phyloP scores from a whole-genome alignment of 1,139 yeast genomes.

The Candida sp. region DNA sequence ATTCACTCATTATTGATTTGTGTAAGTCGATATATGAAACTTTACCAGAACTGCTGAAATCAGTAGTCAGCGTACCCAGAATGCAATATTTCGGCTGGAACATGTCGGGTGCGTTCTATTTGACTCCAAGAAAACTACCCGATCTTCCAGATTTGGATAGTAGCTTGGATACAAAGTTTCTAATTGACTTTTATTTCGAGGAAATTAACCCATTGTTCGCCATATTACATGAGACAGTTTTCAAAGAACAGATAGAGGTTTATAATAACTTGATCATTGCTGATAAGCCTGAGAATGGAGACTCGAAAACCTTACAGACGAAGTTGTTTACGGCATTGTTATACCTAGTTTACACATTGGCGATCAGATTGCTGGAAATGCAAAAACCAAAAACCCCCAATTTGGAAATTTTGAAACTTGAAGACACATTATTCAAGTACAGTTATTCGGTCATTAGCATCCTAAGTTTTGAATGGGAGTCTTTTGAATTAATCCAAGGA shows the following conservation, averaged over 20 bases:
- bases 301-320: slow-evolving; percentile 27
- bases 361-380: slow-evolving; percentile 53
- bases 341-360: slow-evolving; percentile 47
- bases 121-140: slow-evolving; percentile 39
- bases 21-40: slow-evolving; percentile 36
- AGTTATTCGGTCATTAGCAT: slow-evolving; percentile 44
- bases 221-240: slow-evolving; percentile 52
- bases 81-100: slow-evolving; percentile 68
- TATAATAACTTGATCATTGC: slow-evolving; percentile 20
- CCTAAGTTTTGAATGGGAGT: slow-evolving; percentile 65
- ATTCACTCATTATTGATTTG: slow-evolving; percentile 43
- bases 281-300: slow-evolving; percentile 9
- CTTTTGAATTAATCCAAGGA: slow-evolving; percentile 60
- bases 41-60: slow-evolving; percentile 35
- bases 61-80: slow-evolving; percentile 47
- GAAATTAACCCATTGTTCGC: slow-evolving; percentile 56
- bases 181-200: slow-evolving; percentile 40
- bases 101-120: slow-evolving; percentile 54
- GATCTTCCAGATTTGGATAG: slow-evolving; percentile 22
- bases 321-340: slow-evolving; percentile 52
- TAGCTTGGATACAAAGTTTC: slow-evolving; percentile 12
- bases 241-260: slow-evolving; percentile 46
- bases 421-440: slow-evolving; percentile 51
- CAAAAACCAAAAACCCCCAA: slow-evolving; percentile 33
- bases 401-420: slow-evolving; percentile 31